A percentile compares a stretch with the other conserved stretches of the same genome.
These are phyloP conservation scores for Fusarium zealandicum DNA, from an alignment of 2,329 filamentous ascomycete species.

Conservation along the genomic window DNA sequence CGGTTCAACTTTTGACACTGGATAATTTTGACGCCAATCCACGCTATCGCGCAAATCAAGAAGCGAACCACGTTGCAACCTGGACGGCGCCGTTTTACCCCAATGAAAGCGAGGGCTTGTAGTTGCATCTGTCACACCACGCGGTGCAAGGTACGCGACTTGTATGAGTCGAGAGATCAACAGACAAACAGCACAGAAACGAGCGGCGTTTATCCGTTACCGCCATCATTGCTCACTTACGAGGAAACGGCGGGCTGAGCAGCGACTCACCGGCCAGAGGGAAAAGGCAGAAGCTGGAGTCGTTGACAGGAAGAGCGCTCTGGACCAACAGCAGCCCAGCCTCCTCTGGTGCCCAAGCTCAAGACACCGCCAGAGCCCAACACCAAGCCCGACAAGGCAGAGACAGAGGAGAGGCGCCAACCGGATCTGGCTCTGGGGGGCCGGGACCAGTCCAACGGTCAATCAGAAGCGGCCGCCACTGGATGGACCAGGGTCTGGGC, in stretches of 20 bases:
- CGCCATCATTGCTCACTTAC: slow-evolving; percentile 30
- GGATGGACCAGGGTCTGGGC: slow-evolving; percentile 22
- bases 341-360: slow-evolving; percentile 30
- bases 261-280: slow-evolving; percentile 34
- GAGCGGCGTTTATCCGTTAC: slow-evolving; percentile 12
- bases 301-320: slow-evolving; percentile 10
- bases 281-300: background rate
- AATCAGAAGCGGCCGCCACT: slow-evolving; percentile 37
- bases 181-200: too few species aligned
- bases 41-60: too few species aligned
- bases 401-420: slow-evolving; percentile 26
- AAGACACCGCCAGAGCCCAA: slow-evolving; percentile 36
- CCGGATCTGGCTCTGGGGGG: slow-evolving; percentile 33
- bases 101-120: slow-evolving; percentile 35
- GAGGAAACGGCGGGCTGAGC: slow-evolving; percentile 22
- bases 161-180: slow-evolving; percentile 13
- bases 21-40: slow-evolving; percentile 31
- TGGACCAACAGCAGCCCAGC: slow-evolving; percentile 11
- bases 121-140: slow-evolving; percentile 37
- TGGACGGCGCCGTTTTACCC: slow-evolving; percentile 25
- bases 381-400: slow-evolving; percentile 24
- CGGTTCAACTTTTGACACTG: slow-evolving; percentile 25
- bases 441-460: slow-evolving; percentile 37
- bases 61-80: slow-evolving; percentile 37
- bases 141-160: slow-evolving; percentile 20